phyloP scores from a whole-genome alignment of 352 stramenopile genomes.

The Globisporangium rhizosaccharum region DNA sequence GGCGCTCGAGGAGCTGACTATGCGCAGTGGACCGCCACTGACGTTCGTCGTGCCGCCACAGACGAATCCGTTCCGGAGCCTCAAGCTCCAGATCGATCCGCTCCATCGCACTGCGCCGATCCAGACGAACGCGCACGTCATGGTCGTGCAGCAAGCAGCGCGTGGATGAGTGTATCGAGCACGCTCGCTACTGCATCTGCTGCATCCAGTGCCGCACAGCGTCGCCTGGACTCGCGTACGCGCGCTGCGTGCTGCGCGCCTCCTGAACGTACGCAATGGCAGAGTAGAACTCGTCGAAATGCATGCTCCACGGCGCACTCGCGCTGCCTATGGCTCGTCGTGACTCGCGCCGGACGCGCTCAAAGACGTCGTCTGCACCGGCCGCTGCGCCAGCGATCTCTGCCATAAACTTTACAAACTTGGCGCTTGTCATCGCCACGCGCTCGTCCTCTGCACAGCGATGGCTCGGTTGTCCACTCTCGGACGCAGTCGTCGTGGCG shows the following conservation, averaged over 20 bases:
- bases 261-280: conserved; percentile 54
- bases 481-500: conserved; percentile 15
- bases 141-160: conserved; percentile 35
- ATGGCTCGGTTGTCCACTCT: neutral
- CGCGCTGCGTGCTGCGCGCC: conserved; percentile 23
- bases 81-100: conserved; percentile 48
- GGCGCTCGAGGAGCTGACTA: conserved; percentile 29
- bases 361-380: conserved; percentile 36
- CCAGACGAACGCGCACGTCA: conserved; percentile 46
- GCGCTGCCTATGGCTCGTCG: conserved; percentile 4
- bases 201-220: conserved; percentile 69
- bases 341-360: conserved; percentile 34
- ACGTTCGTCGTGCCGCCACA: conserved; percentile 30
- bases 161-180: neutral
- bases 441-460: conserved; percentile 21
- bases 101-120: conserved; percentile 31
- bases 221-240: conserved; percentile 45
- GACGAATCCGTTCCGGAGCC: conserved; percentile 56
- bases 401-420: conserved; percentile 59
- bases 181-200: conserved; percentile 42
- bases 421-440: conserved; percentile 39
- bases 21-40: conserved; percentile 15
- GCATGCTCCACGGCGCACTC: conserved; percentile 24
- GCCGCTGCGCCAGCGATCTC: conserved; percentile 44
- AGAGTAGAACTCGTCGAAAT: conserved; percentile 70